Evolutionary conservation across 2,329 filamentous ascomycete genomes (phyloP).

Genomic region (Apiospora rasikravindrae): DNA sequence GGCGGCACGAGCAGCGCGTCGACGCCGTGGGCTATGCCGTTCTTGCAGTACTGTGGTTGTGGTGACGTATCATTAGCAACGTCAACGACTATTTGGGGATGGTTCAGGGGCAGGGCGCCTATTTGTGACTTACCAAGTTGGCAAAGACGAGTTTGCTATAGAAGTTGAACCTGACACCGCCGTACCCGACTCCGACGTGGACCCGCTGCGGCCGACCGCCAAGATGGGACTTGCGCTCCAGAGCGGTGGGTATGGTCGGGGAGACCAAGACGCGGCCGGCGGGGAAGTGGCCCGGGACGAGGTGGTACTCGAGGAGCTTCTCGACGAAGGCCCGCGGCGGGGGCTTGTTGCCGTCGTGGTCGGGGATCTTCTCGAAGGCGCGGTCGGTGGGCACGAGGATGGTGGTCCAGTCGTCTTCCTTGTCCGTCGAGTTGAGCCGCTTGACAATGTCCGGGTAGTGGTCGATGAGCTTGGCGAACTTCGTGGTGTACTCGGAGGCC

Average conservation of each 20-base stretch:
- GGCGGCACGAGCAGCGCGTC: conserved; percentile 80
- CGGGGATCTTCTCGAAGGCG: conserved; percentile 70
- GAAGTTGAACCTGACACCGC: conserved; percentile 76
- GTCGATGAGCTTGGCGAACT: conserved; percentile 76
- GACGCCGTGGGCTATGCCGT: conserved; percentile 82
- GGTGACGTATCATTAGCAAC: background rate
- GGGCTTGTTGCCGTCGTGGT: conserved; percentile 52
- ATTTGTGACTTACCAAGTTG: conserved; percentile 64
- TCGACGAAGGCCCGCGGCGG: conserved; percentile 74
- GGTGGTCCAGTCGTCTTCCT: conserved; percentile 66
- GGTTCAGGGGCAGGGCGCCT: background rate
- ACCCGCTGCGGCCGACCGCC: conserved; percentile 75
- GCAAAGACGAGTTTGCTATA: conserved; percentile 72
- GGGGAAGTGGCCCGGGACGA: conserved; percentile 71
- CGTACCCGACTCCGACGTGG: conserved; percentile 65
- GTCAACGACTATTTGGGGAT: background rate
- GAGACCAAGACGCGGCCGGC: conserved; percentile 68
- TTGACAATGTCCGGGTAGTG: conserved; percentile 74
- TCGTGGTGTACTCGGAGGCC: conserved; percentile 76
- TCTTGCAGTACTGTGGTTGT: conserved; percentile 64
- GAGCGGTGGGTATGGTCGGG: conserved; percentile 76
- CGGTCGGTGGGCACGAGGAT: conserved; percentile 80
- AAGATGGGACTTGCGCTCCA: conserved; percentile 61
- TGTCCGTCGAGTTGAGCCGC: conserved; percentile 73
- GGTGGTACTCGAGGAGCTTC: conserved; percentile 75